phyloP scores from a whole-genome alignment of 441 rosid species.

The Croton setiger region DNA sequence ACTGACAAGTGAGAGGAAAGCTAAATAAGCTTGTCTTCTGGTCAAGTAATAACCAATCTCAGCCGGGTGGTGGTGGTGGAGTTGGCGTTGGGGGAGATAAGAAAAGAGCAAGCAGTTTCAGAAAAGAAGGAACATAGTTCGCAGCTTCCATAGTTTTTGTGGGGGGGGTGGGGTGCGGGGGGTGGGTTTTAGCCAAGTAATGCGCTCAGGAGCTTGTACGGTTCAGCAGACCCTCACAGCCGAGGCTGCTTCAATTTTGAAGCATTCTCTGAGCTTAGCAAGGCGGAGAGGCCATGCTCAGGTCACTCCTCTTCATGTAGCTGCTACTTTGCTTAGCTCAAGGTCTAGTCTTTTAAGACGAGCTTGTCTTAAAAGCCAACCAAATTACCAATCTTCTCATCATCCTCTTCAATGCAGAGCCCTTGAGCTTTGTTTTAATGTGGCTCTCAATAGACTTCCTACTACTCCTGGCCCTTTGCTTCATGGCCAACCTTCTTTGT shows the following conservation, averaged over 20 bases:
- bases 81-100: slow-evolving; percentile 28
- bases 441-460: slow-evolving; percentile 79
- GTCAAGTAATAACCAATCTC: not conserved
- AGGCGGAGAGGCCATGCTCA: slow-evolving; percentile 98
- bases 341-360: slow-evolving; percentile 68
- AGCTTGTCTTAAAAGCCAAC: slow-evolving; percentile 84
- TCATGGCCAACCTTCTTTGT: slow-evolving; percentile 64
- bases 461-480: slow-evolving; percentile 62
- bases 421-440: slow-evolving; percentile 92
- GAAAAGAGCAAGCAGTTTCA: slow-evolving; percentile 24
- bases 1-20: slow-evolving; percentile 31
- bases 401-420: slow-evolving; percentile 87
- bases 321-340: slow-evolving; percentile 74
- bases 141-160: no score
- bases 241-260: slow-evolving; percentile 98
- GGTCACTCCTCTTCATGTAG: slow-evolving; percentile 94
- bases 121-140: no score
- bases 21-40: slow-evolving; percentile 17
- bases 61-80: slow-evolving; percentile 18
- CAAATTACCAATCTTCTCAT: slow-evolving; percentile 41
- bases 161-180: slow-evolving; percentile 39
- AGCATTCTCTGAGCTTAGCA: slow-evolving; percentile 91
- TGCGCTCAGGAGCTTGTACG: slow-evolving; percentile 95
- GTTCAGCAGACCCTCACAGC: slow-evolving; percentile 95
- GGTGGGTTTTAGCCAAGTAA: slow-evolving; percentile 66